Evolutionary conservation across 495 filamentous ascomycete genomes (phyloP).

Genomic region (Pseudevernia furfuracea): DNA sequence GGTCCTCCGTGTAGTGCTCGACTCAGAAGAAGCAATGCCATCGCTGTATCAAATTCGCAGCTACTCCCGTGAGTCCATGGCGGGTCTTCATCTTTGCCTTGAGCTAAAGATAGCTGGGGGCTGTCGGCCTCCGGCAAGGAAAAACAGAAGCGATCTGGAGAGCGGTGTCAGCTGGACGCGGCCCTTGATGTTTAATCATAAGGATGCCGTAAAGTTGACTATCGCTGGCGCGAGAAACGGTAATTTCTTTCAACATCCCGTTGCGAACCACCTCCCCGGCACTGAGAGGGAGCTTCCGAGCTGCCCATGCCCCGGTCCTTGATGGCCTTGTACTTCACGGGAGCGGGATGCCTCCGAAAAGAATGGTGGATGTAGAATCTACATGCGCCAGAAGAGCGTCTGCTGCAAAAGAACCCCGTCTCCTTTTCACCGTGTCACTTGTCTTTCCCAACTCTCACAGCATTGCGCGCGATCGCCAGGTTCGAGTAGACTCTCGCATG

Average conservation of each 20-base stretch:
- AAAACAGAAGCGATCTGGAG: neutral
- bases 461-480: too few species aligned
- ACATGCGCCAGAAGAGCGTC: too few species aligned
- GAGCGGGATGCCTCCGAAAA: too few species aligned
- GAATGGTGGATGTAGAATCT: too few species aligned
- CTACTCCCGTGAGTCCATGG: neutral
- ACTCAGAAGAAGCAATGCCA: neutral
- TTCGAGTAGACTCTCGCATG: too few species aligned
- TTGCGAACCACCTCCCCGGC: neutral
- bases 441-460: too few species aligned
- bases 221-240: neutral
- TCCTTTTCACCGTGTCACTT: too few species aligned
- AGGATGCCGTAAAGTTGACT: neutral
- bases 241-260: neutral
- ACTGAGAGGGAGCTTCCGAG: too few species aligned
- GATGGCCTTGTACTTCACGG: too few species aligned
- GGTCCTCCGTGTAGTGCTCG: neutral
- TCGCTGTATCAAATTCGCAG: neutral
- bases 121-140: neutral
- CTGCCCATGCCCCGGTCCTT: too few species aligned
- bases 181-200: neutral
- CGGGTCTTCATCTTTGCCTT: neutral
- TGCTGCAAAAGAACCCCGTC: too few species aligned
- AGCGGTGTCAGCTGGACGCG: neutral
- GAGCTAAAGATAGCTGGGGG: neutral